Percentiles rank a stretch among this genome's conserved stretches.
These are phyloP conservation scores for Amesomyces nigricolor DNA, from an alignment of 2,329 filamentous ascomycete species.

Conservation along the genomic window DNA sequence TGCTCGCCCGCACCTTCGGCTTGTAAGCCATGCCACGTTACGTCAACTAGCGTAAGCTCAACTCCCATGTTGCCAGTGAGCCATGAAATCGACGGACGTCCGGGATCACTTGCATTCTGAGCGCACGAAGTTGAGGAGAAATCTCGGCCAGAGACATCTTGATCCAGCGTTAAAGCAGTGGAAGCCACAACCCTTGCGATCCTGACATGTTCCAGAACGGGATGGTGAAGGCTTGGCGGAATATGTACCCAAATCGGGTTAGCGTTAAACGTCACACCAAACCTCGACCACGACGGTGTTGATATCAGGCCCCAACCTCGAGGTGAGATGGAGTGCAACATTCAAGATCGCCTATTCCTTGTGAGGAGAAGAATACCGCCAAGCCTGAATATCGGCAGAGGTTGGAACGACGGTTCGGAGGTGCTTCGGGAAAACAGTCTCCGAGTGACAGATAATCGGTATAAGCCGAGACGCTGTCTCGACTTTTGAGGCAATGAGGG, in stretches of 20 bases:
- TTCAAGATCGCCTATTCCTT: neutral
- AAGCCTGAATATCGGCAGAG: neutral
- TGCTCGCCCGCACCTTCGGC: neutral
- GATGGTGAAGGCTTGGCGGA: slow-evolving; percentile 6
- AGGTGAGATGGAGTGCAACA: too few relatives aligned
- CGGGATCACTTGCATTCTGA: neutral
- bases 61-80: neutral
- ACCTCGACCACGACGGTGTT: neutral
- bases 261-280: neutral
- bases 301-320: too few relatives aligned
- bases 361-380: slow-evolving; percentile 13
- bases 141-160: neutral
- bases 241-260: slow-evolving; percentile 10
- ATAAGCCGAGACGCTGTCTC: neutral
- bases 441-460: neutral
- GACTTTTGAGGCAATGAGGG: slow-evolving; percentile 14
- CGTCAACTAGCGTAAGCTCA: neutral
- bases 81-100: neutral
- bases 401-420: too few relatives aligned
- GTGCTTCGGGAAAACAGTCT: neutral
- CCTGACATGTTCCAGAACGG: too few relatives aligned
- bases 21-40: slow-evolving; percentile 1
- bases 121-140: neutral
- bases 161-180: too few relatives aligned
- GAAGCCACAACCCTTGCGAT: too few relatives aligned